Evolutionary conservation across 1,284 basidiomycete genomes (phyloP).

Genomic region (Ceratobasidium sp.): DNA sequence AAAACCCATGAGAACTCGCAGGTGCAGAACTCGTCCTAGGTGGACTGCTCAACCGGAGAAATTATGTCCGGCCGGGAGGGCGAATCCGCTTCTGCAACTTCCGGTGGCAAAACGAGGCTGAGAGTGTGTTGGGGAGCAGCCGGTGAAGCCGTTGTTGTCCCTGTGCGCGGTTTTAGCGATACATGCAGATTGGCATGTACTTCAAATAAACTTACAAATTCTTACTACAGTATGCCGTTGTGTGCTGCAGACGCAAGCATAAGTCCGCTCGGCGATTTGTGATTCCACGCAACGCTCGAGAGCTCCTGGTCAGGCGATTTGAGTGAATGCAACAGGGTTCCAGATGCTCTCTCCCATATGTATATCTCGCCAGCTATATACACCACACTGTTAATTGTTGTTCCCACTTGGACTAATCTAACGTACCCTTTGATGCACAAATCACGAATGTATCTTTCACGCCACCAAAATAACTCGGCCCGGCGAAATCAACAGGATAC

Average conservation of each 20-base stretch:
- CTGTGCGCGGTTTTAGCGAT: conserved; percentile 1
- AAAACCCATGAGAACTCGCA: too few species aligned
- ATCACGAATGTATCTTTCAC: conserved; percentile 14
- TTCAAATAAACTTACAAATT: conserved; percentile 24
- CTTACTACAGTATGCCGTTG: conserved; percentile 31
- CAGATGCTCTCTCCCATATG: neutral
- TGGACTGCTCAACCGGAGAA: conserved; percentile 9
- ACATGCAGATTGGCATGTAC: neutral
- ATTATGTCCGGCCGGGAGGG: neutral
- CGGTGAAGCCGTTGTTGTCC: conserved; percentile 35
- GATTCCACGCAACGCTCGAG: conserved; percentile 38
- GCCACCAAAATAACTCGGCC: conserved; percentile 14
- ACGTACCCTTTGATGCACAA: conserved; percentile 7
- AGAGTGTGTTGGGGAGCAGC: neutral
- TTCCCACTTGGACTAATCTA: neutral
- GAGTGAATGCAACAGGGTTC: conserved; percentile 8
- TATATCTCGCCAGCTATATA: conserved; percentile 7
- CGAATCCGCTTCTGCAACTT: conserved; percentile 15
- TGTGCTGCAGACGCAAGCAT: conserved; percentile 41
- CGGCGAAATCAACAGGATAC: conserved; percentile 22
- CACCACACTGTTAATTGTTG: neutral
- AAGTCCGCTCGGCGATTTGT: conserved; percentile 36
- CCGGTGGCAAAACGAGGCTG: conserved; percentile 22
- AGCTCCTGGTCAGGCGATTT: conserved; percentile 31
- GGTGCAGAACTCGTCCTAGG: neutral